These are phyloP conservation scores for Tremella fuciformis DNA, from an alignment of 768 basidiomycete species.

Conservation along the genomic window DNA sequence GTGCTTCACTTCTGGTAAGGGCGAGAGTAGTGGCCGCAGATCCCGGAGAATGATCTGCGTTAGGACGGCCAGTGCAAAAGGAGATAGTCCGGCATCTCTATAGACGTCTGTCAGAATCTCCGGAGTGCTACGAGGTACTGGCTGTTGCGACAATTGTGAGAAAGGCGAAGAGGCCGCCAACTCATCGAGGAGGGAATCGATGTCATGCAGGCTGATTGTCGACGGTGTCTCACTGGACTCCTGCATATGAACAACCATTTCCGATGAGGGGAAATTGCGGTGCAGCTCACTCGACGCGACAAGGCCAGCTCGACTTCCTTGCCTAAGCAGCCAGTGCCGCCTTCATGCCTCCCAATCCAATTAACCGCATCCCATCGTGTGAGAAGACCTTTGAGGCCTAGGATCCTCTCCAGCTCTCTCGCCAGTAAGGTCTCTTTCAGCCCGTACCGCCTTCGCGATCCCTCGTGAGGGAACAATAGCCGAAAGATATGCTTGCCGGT, in stretches of 20 bases:
- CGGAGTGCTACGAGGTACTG: background rate
- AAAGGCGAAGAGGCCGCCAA: constrained; percentile 67
- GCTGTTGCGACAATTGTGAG: constrained; percentile 53
- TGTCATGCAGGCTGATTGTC: constrained; percentile 55
- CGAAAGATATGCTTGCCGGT: constrained; percentile 66
- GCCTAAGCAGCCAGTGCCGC: constrained; percentile 67
- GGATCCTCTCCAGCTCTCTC: constrained; percentile 54
- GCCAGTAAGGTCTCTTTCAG: constrained; percentile 67
- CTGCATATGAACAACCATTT: background rate
- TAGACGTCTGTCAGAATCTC: constrained; percentile 62
- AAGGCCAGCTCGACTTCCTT: constrained; percentile 60
- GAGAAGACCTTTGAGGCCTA: constrained; percentile 18
- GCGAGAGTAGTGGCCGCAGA: constrained; percentile 73
- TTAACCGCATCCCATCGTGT: constrained; percentile 45
- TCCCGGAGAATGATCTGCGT: constrained; percentile 88
- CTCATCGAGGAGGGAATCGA: constrained; percentile 70
- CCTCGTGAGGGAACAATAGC: constrained; percentile 81
- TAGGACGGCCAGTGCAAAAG: constrained; percentile 65
- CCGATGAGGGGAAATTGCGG: background rate
- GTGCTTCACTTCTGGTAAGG: constrained; percentile 56
- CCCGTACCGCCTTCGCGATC: constrained; percentile 66
- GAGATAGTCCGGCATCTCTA: constrained; percentile 56
- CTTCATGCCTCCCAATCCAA: constrained; percentile 52
- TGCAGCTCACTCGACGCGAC: constrained; percentile 54
- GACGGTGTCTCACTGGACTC: constrained; percentile 18